Evolutionary conservation across 176 grass and related monocot genomes (phyloP).

Genomic region (Thalia dealbata): DNA sequence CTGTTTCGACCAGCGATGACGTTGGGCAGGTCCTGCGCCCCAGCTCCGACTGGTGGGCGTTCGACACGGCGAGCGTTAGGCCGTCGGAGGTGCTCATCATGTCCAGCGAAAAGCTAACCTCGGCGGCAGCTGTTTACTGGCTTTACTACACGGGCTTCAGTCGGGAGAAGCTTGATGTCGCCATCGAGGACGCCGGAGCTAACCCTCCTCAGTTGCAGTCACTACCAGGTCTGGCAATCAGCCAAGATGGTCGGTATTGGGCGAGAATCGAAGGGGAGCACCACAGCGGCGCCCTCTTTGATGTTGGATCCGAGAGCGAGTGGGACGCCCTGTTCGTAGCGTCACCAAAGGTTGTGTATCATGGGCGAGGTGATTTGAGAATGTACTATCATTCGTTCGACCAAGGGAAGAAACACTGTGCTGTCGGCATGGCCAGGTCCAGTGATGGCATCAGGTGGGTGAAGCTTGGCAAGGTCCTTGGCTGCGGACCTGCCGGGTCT

Average conservation of each 20-base stretch:
- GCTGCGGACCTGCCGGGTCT: conserved; percentile 29
- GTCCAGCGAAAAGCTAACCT: conserved; percentile 35
- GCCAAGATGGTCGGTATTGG: conserved; percentile 80
- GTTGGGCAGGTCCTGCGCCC: conserved; percentile 33
- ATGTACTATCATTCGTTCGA: conserved; percentile 97
- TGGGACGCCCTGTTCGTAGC: conserved; percentile 50
- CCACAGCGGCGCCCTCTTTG: conserved; percentile 61
- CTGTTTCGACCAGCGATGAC: conserved; percentile 3
- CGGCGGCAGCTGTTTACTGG: conserved; percentile 62
- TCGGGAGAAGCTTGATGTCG: conserved; percentile 30
- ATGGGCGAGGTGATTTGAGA: conserved; percentile 53
- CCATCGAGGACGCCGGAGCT: conserved; percentile 7
- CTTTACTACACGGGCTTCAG: conserved; percentile 78
- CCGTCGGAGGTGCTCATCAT: conserved; percentile 72
- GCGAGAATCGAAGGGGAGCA: conserved; percentile 80
- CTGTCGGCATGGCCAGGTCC: conserved; percentile 60
- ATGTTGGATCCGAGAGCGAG: conserved; percentile 26
- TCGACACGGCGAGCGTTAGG: conserved; percentile 49
- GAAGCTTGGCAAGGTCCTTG: conserved; percentile 49
- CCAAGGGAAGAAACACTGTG: conserved; percentile 27
- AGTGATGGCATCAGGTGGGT: conserved; percentile 66
- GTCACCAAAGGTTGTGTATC: conserved; percentile 65
- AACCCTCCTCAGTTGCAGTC: conserved; percentile 16
- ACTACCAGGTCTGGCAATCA: conserved; percentile 67
- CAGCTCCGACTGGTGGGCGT: conserved; percentile 76